Evolutionary conservation across 179 eudicot species (phyloP).

Genomic region (Actinidia arguta): DNA sequence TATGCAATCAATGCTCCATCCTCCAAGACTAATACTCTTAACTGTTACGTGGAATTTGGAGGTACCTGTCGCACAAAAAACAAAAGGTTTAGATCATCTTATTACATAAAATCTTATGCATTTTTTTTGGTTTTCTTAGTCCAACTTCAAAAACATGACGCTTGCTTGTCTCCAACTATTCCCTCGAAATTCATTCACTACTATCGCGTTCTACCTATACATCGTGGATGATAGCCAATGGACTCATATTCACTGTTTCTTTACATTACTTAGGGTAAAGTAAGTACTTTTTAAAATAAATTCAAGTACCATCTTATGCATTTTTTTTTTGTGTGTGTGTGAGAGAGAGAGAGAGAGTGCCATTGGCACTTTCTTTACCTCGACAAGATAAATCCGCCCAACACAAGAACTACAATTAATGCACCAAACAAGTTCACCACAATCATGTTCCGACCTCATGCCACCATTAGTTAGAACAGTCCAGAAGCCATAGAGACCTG

Average conservation of each 20-base stretch:
- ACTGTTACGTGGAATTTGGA: constrained; percentile 3
- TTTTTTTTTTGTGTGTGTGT: background rate
- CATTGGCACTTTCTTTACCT: constrained; percentile 26
- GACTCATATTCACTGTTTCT: constrained; percentile 55
- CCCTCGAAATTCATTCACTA: constrained; percentile 49
- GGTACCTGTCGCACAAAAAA: background rate
- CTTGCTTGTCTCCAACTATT: constrained; percentile 42
- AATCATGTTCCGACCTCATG: constrained; percentile 47
- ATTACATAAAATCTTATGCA: background rate
- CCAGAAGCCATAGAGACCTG: constrained; percentile 39
- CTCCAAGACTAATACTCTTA: constrained; percentile 40
- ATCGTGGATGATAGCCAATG: constrained; percentile 54
- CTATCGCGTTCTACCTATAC: constrained; percentile 48
- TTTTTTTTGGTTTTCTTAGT: background rate
- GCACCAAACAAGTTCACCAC: constrained; percentile 48
- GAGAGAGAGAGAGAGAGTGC: no score
- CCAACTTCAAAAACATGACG: background rate
- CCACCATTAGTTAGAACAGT: constrained; percentile 40
- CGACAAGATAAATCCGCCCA: constrained; percentile 53
- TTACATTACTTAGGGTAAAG: constrained; percentile 33
- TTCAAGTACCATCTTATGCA: background rate
- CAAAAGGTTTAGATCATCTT: background rate
- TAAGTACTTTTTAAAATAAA: background rate
- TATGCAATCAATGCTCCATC: constrained; percentile 46
- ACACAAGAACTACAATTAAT: constrained; percentile 30